A percentile compares a stretch with the other conserved stretches of the same genome.
Conservation (phyloP, 495 filamentous ascomycete genomes). For the Penicillium manginii region DNA sequence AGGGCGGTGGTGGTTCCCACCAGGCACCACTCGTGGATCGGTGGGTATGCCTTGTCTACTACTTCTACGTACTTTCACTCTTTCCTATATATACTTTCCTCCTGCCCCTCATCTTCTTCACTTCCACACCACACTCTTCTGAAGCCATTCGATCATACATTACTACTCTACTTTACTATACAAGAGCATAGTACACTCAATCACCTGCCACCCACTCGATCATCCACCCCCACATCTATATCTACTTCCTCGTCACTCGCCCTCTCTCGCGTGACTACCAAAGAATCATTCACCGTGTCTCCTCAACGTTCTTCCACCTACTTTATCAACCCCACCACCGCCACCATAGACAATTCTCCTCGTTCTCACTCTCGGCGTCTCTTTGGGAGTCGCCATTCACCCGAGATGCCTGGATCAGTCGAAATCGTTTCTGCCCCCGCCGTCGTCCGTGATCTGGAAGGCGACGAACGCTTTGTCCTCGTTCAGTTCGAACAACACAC, state of each 20-base stretch:
- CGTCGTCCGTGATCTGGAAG: conserved; percentile 46
- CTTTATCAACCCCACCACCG: conserved; percentile 26
- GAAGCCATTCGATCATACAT: neutral
- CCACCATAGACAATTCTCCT: conserved; percentile 26
- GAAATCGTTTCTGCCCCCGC: conserved; percentile 32
- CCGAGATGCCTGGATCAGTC: conserved; percentile 39
- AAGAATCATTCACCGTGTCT: conserved; percentile 42
- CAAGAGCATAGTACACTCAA: neutral
- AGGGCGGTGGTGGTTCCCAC: too few species aligned
- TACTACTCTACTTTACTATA: conserved; percentile 1
- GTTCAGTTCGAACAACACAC: conserved; percentile 26
- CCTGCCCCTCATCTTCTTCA: neutral
- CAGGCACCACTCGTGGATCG: neutral
- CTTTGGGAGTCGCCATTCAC: conserved; percentile 27
- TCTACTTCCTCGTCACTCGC: conserved; percentile 11
- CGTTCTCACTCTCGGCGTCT: conserved; percentile 22
- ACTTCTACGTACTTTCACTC: neutral
- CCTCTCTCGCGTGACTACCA: conserved; percentile 24
- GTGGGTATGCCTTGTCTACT: too few species aligned
- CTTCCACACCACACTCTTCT: neutral
- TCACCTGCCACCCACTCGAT: conserved; percentile 6
- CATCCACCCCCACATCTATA: conserved; percentile 8
- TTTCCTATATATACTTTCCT: neutral
- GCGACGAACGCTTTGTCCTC: conserved; percentile 41
- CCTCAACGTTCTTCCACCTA: conserved; percentile 33